Evolutionary conservation across 2,329 filamentous ascomycete genomes (phyloP).

Genomic region (Bipolaris oryzae): DNA sequence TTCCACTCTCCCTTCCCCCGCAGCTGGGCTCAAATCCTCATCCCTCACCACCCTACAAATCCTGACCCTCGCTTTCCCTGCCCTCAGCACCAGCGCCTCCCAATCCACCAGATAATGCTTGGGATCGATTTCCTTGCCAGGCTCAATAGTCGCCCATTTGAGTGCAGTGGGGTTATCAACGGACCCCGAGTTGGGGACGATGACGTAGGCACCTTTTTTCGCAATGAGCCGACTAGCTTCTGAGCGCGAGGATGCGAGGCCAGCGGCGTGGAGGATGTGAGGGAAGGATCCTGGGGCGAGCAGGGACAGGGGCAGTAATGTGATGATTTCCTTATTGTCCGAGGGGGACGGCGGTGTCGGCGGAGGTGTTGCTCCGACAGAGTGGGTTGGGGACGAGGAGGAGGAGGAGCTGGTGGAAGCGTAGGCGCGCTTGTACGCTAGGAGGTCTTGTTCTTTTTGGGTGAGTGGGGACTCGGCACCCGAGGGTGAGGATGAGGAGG

Average conservation of each 20-base stretch:
- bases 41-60: constrained; percentile 62
- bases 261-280: constrained; percentile 64
- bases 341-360: too few relatives aligned
- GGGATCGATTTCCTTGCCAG: constrained; percentile 64
- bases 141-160: constrained; percentile 67
- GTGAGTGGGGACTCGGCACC: constrained; percentile 2
- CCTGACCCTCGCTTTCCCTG: constrained; percentile 67
- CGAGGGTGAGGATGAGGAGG: not conserved
- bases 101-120: constrained; percentile 65
- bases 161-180: constrained; percentile 53
- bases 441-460: constrained; percentile 21
- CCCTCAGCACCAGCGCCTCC: constrained; percentile 59
- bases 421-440: constrained; percentile 37
- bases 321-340: constrained; percentile 60
- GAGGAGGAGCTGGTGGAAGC: constrained; percentile 23
- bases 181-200: constrained; percentile 52
- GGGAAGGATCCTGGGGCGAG: constrained; percentile 62
- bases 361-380: too few relatives aligned
- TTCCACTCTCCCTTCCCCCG: too few relatives aligned
- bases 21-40: too few relatives aligned
- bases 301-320: constrained; percentile 65
- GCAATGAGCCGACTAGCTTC: constrained; percentile 66
- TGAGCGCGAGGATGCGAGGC: constrained; percentile 61
- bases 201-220: constrained; percentile 64
- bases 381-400: constrained; percentile 21